These are phyloP conservation scores for Botrytis galanthina DNA, from an alignment of 2,329 filamentous ascomycete species.

Conservation along the genomic window DNA sequence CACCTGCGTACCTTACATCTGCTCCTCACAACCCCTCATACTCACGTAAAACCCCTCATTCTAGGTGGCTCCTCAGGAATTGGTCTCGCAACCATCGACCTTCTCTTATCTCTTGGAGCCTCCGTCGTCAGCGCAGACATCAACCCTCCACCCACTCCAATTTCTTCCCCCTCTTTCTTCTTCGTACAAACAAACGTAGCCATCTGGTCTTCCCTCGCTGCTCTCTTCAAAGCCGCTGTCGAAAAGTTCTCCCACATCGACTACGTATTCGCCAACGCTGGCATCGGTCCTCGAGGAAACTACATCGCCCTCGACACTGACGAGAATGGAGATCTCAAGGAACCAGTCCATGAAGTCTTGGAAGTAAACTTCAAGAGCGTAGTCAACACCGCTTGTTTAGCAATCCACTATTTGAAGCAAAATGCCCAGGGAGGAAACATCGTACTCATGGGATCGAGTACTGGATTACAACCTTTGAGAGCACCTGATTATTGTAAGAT, in stretches of 20 bases:
- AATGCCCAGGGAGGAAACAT: slow-evolving; percentile 51
- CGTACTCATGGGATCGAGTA: slow-evolving; percentile 52
- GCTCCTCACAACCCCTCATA: neutral
- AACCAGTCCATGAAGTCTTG: slow-evolving; percentile 45
- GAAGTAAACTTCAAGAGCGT: slow-evolving; percentile 52
- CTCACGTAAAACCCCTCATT: slow-evolving; percentile 20
- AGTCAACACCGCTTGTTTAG: slow-evolving; percentile 50
- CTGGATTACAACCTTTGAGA: slow-evolving; percentile 50
- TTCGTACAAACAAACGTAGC: slow-evolving; percentile 43
- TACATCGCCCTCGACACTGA: slow-evolving; percentile 50
- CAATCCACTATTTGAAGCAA: slow-evolving; percentile 50
- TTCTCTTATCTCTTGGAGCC: slow-evolving; percentile 53
- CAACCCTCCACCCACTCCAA: slow-evolving; percentile 42
- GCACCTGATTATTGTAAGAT: slow-evolving; percentile 47
- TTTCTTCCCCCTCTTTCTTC: slow-evolving; percentile 34
- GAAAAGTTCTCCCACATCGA: slow-evolving; percentile 34
- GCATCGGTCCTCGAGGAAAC: slow-evolving; percentile 47
- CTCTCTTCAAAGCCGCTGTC: slow-evolving; percentile 51
- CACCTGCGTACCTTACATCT: neutral
- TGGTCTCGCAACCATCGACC: slow-evolving; percentile 53
- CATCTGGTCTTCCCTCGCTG: slow-evolving; percentile 49
- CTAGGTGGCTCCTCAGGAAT: slow-evolving; percentile 59
- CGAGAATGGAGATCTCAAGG: slow-evolving; percentile 47
- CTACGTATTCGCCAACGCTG: slow-evolving; percentile 48
- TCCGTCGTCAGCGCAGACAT: slow-evolving; percentile 56